phyloP scores from a whole-genome alignment of 2,329 filamentous ascomycete species.

The Ascochyta viciae-villosae region DNA sequence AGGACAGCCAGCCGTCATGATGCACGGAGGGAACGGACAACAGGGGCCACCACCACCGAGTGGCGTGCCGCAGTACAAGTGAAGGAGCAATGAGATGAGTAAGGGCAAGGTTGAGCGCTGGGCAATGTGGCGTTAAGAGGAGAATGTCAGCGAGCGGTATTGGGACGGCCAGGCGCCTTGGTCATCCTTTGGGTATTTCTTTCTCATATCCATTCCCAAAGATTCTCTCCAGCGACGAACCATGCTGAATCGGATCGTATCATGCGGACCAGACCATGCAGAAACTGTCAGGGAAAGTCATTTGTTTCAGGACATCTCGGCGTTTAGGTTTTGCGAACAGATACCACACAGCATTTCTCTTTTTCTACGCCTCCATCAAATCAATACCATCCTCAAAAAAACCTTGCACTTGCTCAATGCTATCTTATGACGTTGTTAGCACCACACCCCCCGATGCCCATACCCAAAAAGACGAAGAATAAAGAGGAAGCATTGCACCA shows the following conservation, averaged over 20 bases:
- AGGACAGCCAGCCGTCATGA: slow-evolving; percentile 30
- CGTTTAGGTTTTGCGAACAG: slow-evolving; percentile 18
- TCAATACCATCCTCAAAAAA: not conserved
- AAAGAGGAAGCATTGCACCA: no score
- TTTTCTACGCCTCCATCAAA: not conserved
- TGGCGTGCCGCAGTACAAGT: slow-evolving; percentile 37
- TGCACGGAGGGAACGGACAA: slow-evolving; percentile 29
- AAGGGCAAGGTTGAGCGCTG: not conserved
- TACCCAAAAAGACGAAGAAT: no score
- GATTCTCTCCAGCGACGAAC: no score
- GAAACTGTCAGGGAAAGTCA: not conserved
- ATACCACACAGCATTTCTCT: slow-evolving; percentile 22
- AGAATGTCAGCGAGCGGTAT: not conserved
- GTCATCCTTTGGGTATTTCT: no score
- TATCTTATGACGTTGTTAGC: no score
- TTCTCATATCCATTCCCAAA: no score
- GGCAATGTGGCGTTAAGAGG: not conserved
- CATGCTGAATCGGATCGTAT: not conserved
- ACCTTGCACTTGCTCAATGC: no score
- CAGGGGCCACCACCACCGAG: slow-evolving; percentile 23
- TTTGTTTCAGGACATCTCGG: not conserved
- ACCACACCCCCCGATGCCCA: no score
- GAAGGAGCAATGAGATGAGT: not conserved
- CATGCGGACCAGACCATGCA: not conserved
- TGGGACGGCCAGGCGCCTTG: no score